Evolutionary conservation across 1,139 yeast species (phyloP).

Genomic region (Citeromyces siamensis): DNA sequence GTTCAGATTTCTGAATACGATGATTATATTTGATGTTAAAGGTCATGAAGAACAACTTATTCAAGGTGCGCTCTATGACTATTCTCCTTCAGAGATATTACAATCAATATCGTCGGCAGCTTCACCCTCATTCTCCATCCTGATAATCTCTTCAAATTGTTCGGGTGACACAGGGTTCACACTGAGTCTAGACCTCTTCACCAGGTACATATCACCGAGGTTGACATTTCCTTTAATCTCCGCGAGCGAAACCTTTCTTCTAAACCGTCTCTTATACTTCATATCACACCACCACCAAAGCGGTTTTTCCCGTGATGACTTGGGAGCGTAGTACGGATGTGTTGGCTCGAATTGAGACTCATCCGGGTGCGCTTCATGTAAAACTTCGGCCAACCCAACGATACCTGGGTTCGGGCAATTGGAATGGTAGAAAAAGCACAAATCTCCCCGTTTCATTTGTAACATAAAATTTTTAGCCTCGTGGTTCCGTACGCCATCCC

Average conservation of each 20-base stretch:
- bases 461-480: slow-evolving; percentile 39
- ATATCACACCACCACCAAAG: slow-evolving; percentile 46
- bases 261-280: slow-evolving; percentile 25
- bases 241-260: slow-evolving; percentile 24
- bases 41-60: no score
- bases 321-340: slow-evolving; percentile 33
- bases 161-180: slow-evolving; percentile 30
- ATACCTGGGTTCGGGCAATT: slow-evolving; percentile 39
- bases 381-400: slow-evolving; percentile 31
- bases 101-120: slow-evolving; percentile 15
- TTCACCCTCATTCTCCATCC: slow-evolving; percentile 17
- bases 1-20: no score
- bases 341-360: slow-evolving; percentile 24
- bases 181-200: slow-evolving; percentile 34
- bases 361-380: slow-evolving; percentile 27
- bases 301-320: slow-evolving; percentile 25
- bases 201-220: slow-evolving; percentile 27
- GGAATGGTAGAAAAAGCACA: slow-evolving; percentile 38
- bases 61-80: no score
- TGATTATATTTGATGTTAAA: no score
- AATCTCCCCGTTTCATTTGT: slow-evolving; percentile 30
- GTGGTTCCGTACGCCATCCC: slow-evolving; percentile 47
- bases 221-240: slow-evolving; percentile 20
- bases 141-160: slow-evolving; percentile 26
- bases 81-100: no score